Base-by-base conservation (phyloP, 768 basidiomycete genomes). In the Boletus rex-veris region DNA sequence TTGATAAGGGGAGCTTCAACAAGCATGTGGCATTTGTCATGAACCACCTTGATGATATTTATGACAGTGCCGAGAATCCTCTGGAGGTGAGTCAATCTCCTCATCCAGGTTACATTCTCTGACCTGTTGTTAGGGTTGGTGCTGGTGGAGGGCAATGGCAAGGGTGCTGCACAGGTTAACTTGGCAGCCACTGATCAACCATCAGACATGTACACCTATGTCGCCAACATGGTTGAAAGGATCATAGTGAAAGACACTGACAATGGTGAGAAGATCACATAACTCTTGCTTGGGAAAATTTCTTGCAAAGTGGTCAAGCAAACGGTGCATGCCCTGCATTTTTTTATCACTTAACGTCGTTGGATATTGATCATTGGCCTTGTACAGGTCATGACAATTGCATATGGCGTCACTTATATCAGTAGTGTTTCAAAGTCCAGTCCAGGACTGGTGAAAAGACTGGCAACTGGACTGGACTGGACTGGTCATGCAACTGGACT, bases 301-400 rank as follows among this genome's bases (percentile, higher is more conserved):
- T 78, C 91, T 18, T 75, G 97, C 21, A 98, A 99, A 72, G 87
- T 97, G n/a, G 96, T 99, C 61, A 99, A 99, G 77, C 96, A 98
- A 75, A 98, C 97, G 21, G 92, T 89, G 36, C 43, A 81, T 74
- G 12, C 28, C 44, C 14, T 42, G 2, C 10, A n/a, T 38, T 15
- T 18, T 36, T 37, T 19, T 19, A 28, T 49, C 7, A 28, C 16
- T 31, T 10, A 8, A 36, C 28, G 7, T 46, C 12, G 7, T 35
- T 43, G 42, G 26, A 33, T 50, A 6, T 38, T 42, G 19, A 59
- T 40, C 21, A 12, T 30, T 30, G 42, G 39, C 38, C 12, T 7
- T 43, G 11, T 19, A 3, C 58, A 88, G 86, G 92, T 98, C 59
- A 99, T 99, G 97, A 99, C 96, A 1, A 98, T 95, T 3, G 96